Percentiles rank a stretch among this genome's conserved stretches.
Evolutionary conservation across 2,329 filamentous ascomycete species (phyloP).

Genomic region (Fusarium sp.): DNA sequence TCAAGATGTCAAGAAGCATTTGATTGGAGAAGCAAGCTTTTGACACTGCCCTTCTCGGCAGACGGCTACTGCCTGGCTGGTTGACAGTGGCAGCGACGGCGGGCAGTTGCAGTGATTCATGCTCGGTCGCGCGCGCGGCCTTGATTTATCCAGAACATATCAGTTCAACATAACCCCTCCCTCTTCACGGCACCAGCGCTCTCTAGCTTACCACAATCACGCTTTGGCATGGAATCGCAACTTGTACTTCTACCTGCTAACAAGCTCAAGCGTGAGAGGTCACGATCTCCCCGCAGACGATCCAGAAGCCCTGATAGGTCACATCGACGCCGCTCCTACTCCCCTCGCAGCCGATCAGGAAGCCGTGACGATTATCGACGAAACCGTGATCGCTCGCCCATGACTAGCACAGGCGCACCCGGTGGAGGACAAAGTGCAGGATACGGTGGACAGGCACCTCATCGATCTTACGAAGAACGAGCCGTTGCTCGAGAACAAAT

Average conservation of each 20-base stretch:
- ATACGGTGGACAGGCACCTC: slow-evolving; percentile 70
- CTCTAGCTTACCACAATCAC: slow-evolving; percentile 19
- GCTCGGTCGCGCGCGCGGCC: slow-evolving; percentile 16
- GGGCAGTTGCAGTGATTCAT: slow-evolving; percentile 34
- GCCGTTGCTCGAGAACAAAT: slow-evolving; percentile 88
- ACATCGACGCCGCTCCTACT: slow-evolving; percentile 80
- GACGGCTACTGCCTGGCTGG: neutral
- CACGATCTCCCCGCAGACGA: slow-evolving; percentile 82
- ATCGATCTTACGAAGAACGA: slow-evolving; percentile 87
- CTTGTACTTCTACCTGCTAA: slow-evolving; percentile 44
- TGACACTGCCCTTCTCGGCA: slow-evolving; percentile 6
- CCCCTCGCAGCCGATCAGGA: slow-evolving; percentile 79
- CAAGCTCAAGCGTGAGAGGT: slow-evolving; percentile 80
- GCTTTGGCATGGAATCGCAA: slow-evolving; percentile 33
- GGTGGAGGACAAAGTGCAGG: slow-evolving; percentile 77
- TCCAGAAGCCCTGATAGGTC: slow-evolving; percentile 84
- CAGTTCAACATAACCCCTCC: slow-evolving; percentile 23
- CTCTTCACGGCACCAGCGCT: slow-evolving; percentile 12
- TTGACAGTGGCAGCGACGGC: slow-evolving; percentile 17
- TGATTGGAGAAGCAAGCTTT: neutral
- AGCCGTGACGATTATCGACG: slow-evolving; percentile 83
- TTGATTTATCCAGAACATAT: slow-evolving; percentile 17
- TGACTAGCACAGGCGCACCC: slow-evolving; percentile 78
- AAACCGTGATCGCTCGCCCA: slow-evolving; percentile 83
- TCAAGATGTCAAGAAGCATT: slow-evolving; percentile 1